Evolutionary conservation across 2,329 filamentous ascomycete genomes (phyloP).

Genomic region (Nigrospora oryzae): DNA sequence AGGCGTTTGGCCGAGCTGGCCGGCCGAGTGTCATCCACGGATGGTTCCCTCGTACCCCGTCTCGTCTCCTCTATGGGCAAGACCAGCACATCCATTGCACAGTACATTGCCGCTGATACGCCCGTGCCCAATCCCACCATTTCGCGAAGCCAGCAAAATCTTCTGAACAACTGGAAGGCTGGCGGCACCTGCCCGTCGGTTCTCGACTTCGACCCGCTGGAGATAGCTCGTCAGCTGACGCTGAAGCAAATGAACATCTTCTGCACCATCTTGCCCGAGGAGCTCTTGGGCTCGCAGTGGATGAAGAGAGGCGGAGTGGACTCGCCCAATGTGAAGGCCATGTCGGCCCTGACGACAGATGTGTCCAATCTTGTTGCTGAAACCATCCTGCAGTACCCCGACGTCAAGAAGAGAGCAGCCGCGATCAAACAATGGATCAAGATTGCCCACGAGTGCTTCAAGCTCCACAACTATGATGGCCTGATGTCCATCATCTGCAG

Average conservation of each 20-base stretch:
- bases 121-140: slow-evolving; percentile 63
- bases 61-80: slow-evolving; percentile 82
- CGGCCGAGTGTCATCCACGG: slow-evolving; percentile 65
- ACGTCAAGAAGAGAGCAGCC: slow-evolving; percentile 82
- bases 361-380: slow-evolving; percentile 89
- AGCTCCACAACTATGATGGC: slow-evolving; percentile 91
- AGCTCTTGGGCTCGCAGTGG: slow-evolving; percentile 88
- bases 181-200: slow-evolving; percentile 65
- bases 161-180: slow-evolving; percentile 66
- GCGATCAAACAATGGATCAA: slow-evolving; percentile 99
- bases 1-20: slow-evolving; percentile 73
- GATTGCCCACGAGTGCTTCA: slow-evolving; percentile 76
- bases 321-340: slow-evolving; percentile 84
- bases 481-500: slow-evolving; percentile 96
- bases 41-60: slow-evolving; percentile 71
- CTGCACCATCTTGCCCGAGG: slow-evolving; percentile 84
- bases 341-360: slow-evolving; percentile 88
- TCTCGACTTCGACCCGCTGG: slow-evolving; percentile 83
- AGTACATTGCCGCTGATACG: slow-evolving; percentile 62
- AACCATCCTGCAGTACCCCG: slow-evolving; percentile 79
- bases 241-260: slow-evolving; percentile 88
- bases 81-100: slow-evolving; percentile 66
- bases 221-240: slow-evolving; percentile 86
- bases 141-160: slow-evolving; percentile 66
- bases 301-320: slow-evolving; percentile 76